Conservation (phyloP, 352 stramenopile species). For the Blastocystis sp. region DNA sequence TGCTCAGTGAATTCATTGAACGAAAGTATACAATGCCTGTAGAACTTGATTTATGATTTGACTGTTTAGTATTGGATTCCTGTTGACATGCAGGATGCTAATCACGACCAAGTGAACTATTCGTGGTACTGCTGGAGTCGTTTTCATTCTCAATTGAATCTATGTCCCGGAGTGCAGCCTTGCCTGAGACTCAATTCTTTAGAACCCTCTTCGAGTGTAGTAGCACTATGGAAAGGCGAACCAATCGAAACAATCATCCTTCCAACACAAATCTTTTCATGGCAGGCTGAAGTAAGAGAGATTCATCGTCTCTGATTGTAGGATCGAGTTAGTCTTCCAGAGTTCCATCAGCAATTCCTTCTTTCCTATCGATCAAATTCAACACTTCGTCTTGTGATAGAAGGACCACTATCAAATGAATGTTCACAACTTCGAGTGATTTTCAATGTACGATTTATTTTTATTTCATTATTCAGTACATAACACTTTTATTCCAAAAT, state of each 20-base stretch:
- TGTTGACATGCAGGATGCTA: neutral
- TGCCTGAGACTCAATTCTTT: slow-evolving; percentile 2
- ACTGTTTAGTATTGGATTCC: slow-evolving; percentile 68
- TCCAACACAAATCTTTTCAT: slow-evolving; percentile 2
- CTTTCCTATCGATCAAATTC: slow-evolving; percentile 73
- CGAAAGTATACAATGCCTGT: slow-evolving; percentile 76
- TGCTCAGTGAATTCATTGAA: slow-evolving; percentile 81
- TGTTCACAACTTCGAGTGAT: slow-evolving; percentile 75
- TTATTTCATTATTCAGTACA: slow-evolving; percentile 80
- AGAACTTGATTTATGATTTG: slow-evolving; percentile 80
- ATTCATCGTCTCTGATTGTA: slow-evolving; percentile 78
- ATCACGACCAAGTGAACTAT: slow-evolving; percentile 15
- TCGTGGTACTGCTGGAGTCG: slow-evolving; percentile 18
- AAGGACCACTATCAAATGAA: slow-evolving; percentile 76
- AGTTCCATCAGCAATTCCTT: slow-evolving; percentile 83
- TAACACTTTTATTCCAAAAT: slow-evolving; percentile 85
- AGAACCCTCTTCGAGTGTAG: neutral
- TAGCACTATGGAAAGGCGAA: slow-evolving; percentile 13
- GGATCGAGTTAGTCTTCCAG: slow-evolving; percentile 74
- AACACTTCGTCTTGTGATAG: slow-evolving; percentile 82
- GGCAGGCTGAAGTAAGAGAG: slow-evolving; percentile 82
- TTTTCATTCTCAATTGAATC: slow-evolving; percentile 17
- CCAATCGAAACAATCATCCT: slow-evolving; percentile 20
- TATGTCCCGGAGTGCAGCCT: slow-evolving; percentile 11
- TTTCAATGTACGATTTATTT: slow-evolving; percentile 72